These are phyloP conservation scores for Alternaria arborescens DNA, from an alignment of 2,329 filamentous ascomycete genomes.

Conservation along the genomic window DNA sequence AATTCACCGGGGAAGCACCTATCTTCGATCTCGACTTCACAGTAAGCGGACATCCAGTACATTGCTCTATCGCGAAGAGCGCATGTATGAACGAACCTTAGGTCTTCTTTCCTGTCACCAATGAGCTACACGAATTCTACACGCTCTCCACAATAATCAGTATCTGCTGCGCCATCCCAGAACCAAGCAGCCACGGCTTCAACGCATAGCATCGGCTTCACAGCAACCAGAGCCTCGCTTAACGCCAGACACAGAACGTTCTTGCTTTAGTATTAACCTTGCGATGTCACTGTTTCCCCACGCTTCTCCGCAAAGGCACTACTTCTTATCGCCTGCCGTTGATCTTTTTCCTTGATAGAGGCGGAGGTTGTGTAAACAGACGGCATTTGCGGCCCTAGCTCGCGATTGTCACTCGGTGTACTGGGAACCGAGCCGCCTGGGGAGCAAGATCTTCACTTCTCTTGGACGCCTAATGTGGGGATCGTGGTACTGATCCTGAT, in stretches of 20 bases:
- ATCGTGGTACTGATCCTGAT: background rate
- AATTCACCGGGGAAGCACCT: conserved; percentile 2
- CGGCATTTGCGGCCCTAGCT: background rate
- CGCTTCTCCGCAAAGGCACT: conserved; percentile 16
- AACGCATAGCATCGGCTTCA: conserved; percentile 18
- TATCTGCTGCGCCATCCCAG: background rate
- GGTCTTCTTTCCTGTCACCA: conserved; percentile 7
- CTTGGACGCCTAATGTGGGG: conserved; percentile 1
- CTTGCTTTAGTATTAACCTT: conserved; percentile 1
- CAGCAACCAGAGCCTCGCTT: conserved; percentile 3
- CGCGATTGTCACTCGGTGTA: background rate
- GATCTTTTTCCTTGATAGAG: conserved; percentile 12
- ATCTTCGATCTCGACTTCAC: background rate
- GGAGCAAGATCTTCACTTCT: conserved; percentile 10
- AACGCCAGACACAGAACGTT: conserved; percentile 12
- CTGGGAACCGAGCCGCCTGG: conserved; percentile 3
- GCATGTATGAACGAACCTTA: conserved; percentile 5
- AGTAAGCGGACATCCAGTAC: background rate
- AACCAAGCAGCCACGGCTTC: background rate
- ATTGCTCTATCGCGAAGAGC: conserved; percentile 5
- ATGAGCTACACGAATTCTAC: conserved; percentile 8
- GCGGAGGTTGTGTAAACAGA: background rate
- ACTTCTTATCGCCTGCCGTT: conserved; percentile 1
- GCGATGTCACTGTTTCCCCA: conserved; percentile 15
- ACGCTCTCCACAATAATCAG: background rate